A percentile compares a stretch with the other conserved stretches of the same genome.
Conservation (phyloP, 1,139 yeast genomes). For the Sugiyamaella xylanicola region DNA sequence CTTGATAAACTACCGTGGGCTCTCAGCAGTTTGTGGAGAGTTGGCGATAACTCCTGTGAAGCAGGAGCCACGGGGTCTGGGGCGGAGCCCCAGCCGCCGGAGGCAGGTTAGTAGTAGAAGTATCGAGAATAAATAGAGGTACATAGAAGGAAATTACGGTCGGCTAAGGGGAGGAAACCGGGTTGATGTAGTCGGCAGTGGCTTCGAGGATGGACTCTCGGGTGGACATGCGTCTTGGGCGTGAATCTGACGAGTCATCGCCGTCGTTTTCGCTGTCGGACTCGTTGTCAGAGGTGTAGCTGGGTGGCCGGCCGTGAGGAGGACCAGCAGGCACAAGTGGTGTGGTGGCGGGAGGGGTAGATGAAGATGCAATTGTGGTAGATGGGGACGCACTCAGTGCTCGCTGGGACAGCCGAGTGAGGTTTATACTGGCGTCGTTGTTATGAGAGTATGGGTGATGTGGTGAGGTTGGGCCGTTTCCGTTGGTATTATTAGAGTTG, state of each 20-base stretch:
- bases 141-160: constrained; percentile 1
- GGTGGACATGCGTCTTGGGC: constrained; percentile 15
- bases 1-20: no score
- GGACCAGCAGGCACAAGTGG: constrained; percentile 12
- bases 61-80: not conserved
- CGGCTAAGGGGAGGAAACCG: constrained; percentile 11
- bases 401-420: constrained; percentile 22
- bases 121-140: not conserved
- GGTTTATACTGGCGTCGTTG: constrained; percentile 27
- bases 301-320: constrained; percentile 32
- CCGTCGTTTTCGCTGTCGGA: constrained; percentile 22
- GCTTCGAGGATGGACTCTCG: constrained; percentile 17
- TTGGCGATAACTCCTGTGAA: no score
- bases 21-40: no score
- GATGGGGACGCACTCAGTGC: constrained; percentile 11
- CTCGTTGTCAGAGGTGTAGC: constrained; percentile 33
- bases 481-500: not conserved
- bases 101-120: not conserved
- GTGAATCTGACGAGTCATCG: not conserved
- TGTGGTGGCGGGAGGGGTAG: constrained; percentile 2
- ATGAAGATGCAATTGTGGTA: constrained; percentile 11
- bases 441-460: constrained; percentile 16
- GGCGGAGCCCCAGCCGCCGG: not conserved
- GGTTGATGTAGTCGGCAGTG: constrained; percentile 10
- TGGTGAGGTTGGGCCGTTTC: not conserved